Base-by-base conservation (phyloP, 768 basidiomycete species). In the Hemileccinum rubropunctum region DNA sequence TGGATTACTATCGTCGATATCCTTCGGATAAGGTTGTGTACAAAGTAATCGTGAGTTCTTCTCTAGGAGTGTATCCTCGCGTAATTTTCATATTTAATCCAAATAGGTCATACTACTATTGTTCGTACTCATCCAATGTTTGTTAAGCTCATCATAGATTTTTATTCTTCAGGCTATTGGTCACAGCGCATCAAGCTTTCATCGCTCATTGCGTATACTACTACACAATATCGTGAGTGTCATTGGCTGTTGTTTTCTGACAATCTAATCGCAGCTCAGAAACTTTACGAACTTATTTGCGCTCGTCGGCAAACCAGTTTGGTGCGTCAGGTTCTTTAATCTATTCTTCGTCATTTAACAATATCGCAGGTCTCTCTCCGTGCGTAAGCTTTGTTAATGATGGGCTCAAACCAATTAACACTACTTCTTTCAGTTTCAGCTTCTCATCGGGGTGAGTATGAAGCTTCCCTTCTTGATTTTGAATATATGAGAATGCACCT, bases 1-100 rank as follows among this genome's bases (percentile, higher is more conserved):
- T 76, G 62, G 69, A 71, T 26, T 86, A 86, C 56, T 80, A 79
- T 61, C 65, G 67, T 52, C 71, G 73, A 41, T 86, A 79, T 66
- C 77, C 77, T 50, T 69, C 70, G 30, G 84, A 86, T 65, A 76
- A 73, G 48, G 27, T 58, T 14, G 59, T 72, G 20, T 80, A 81
- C 60, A 84, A 81, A 62, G 48, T 62, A 44, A 56, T 77, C 51
- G 83, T 84, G 58, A 63, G 82, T 72, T 48, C 38, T 37, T 33
- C 35, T 33, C 18, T n/a, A 15, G 20, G 4, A 18, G 20, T 23
- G 18, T 35, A 43, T 42, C 18, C 6, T 51, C 14, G 20, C 33
- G 6, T 10, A 15, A 18, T 11, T 20, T 23, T 41, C 33, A 35
- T 40, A 2, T 38, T 33, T 47, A 18, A 41, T 40, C 30, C 2